Conservation (phyloP, 2,329 filamentous ascomycete species). For the Sphaceloma murrayae region DNA sequence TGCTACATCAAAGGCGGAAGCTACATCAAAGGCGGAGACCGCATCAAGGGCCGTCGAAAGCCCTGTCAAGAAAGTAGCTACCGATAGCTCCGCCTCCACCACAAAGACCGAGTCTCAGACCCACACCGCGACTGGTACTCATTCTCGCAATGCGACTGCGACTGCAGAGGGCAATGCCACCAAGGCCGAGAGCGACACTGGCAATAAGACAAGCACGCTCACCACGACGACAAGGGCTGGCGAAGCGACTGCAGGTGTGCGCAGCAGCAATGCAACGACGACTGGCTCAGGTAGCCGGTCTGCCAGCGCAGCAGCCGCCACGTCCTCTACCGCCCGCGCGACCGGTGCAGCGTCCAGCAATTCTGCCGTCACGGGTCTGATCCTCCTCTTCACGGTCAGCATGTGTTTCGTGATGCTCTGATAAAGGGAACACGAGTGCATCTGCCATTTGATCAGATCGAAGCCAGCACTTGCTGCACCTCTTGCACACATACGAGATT, state of each 20-base stretch:
- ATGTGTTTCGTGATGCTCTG: constrained; percentile 14
- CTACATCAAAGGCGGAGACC: too few relatives aligned
- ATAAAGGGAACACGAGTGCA: constrained; percentile 4
- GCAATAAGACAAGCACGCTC: not conserved
- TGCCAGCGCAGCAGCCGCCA: constrained; percentile 4
- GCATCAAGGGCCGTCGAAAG: too few relatives aligned
- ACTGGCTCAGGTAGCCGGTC: constrained; percentile 7
- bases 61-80: constrained; percentile 1
- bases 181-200: not conserved
- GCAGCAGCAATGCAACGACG: not conserved
- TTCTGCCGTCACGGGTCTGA: not conserved
- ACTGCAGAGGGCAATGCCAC: not conserved
- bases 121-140: not conserved
- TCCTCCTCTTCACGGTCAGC: constrained; percentile 12
- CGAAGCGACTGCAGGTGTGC: constrained; percentile 2
- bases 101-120: constrained; percentile 9
- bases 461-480: too few relatives aligned
- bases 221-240: constrained; percentile 6
- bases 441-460: too few relatives aligned
- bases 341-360: constrained; percentile 4
- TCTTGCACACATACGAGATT: constrained; percentile 1
- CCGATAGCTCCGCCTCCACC: not conserved
- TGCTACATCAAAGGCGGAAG: too few relatives aligned
- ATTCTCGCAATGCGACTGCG: not conserved
- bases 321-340: constrained; percentile 7